phyloP scores from a whole-genome alignment of 495 filamentous ascomycete genomes.

The Daldinia grandis region DNA sequence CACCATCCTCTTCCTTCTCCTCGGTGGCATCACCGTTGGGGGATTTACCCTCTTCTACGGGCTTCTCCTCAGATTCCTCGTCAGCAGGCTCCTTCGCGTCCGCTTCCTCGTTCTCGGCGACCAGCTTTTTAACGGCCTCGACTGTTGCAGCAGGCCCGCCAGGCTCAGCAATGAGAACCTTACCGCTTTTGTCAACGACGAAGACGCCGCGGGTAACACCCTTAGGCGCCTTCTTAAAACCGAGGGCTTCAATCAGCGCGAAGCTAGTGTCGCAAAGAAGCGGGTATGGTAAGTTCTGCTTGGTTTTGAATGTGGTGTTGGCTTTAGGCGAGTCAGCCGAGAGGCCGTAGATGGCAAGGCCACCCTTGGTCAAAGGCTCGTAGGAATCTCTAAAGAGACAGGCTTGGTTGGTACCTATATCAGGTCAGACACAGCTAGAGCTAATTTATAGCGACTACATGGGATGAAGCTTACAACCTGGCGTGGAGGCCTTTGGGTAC shows the following conservation, averaged over 20 bases:
- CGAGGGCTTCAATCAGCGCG: constrained; percentile 77
- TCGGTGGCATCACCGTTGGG: constrained; percentile 33
- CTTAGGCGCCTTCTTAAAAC: constrained; percentile 76
- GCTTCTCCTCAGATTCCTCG: constrained; percentile 31
- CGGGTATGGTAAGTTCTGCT: constrained; percentile 86
- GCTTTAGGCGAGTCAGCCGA: constrained; percentile 85
- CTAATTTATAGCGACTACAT: constrained; percentile 9
- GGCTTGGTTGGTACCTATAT: constrained; percentile 85
- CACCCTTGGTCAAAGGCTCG: constrained; percentile 76
- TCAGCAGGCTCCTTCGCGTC: constrained; percentile 31
- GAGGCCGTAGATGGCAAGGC: constrained; percentile 87
- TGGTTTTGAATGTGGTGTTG: constrained; percentile 89
- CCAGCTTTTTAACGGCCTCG: constrained; percentile 63
- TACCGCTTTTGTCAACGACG: constrained; percentile 79
- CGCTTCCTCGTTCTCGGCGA: constrained; percentile 42
- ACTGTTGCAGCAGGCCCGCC: constrained; percentile 69
- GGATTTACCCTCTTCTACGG: constrained; percentile 36
- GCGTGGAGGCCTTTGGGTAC: constrained; percentile 94
- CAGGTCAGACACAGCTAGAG: constrained; percentile 39
- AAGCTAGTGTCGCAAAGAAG: constrained; percentile 83
- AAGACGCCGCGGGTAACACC: constrained; percentile 89
- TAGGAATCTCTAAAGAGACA: constrained; percentile 91
- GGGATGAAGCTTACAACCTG: constrained; percentile 78
- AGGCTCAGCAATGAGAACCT: constrained; percentile 67
- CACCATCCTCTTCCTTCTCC: constrained; percentile 38